These are phyloP conservation scores for Penicillium daleae DNA, from an alignment of 495 filamentous ascomycete genomes.

Conservation along the genomic window DNA sequence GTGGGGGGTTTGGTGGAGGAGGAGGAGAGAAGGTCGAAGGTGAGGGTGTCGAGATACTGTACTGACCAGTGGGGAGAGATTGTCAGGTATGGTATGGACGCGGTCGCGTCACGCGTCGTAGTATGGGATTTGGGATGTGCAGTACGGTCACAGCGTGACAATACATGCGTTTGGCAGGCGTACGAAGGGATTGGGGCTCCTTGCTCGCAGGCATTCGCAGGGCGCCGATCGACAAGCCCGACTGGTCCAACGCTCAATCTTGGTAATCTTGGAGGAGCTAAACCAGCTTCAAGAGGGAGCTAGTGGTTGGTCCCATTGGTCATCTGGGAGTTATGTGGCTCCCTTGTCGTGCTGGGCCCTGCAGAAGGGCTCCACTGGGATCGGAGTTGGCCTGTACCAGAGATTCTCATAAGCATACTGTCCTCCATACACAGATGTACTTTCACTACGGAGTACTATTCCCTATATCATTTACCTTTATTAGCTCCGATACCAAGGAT, in stretches of 20 bases:
- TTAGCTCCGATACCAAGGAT: not conserved
- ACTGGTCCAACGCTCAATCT: conserved; percentile 3
- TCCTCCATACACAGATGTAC: no score
- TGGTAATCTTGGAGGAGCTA: not conserved
- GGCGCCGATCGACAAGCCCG: conserved; percentile 12
- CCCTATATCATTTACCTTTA: not conserved
- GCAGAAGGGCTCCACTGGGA: conserved; percentile 3
- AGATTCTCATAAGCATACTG: no score
- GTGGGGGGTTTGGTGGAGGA: conserved; percentile 27
- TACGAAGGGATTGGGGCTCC: conserved; percentile 23
- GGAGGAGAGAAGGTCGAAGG: conserved; percentile 26
- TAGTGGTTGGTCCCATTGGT: not conserved
- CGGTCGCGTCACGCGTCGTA: conserved; percentile 39
- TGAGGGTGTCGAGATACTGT: conserved; percentile 20
- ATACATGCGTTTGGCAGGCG: conserved; percentile 19
- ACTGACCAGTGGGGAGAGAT: not conserved
- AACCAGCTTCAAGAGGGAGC: not conserved
- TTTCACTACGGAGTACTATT: not conserved
- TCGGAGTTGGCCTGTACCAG: not conserved
- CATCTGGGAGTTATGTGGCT: conserved; percentile 3
- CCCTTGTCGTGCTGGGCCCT: conserved; percentile 4
- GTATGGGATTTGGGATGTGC: conserved; percentile 4
- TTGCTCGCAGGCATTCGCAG: conserved; percentile 24
- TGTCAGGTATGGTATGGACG: conserved; percentile 36
- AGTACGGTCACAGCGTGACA: conserved; percentile 25